Base-by-base conservation (phyloP, 495 filamentous ascomycete species). In the Aspergillus taichungensis region DNA sequence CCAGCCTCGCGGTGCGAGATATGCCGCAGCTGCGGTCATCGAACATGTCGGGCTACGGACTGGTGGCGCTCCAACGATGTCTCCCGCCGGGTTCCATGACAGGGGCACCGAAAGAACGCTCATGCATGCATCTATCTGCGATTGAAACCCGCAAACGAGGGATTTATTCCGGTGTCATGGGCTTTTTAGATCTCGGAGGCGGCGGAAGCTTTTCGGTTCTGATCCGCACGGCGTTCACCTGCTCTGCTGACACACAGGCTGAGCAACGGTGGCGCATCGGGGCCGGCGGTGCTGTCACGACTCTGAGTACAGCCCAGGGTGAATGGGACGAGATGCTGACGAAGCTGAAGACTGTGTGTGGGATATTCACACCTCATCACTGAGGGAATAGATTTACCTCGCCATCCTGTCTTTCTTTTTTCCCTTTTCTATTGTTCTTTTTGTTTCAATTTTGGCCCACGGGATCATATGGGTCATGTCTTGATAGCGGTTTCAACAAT, bases 41-140 rank as follows among this genome's bases (percentile, higher is more conserved):
- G 3, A 66, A 62, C 34, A 72, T 74, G 68, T 62, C 67, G 11
- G 58, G 55, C 6, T 59, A 74, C 18, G 88, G 86, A 8, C 68
- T 92, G 38, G 84, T 90, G 30, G 84, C 88, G 14, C 73, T 97
- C 0, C 81, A 87, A 7, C 72, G 76, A 2, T 83, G 77, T 32
- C 70, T 98, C 3, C 92, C 91, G 0, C 89, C 92, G 0, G 92
- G 92, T 0, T 86, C 80, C 37, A 97, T 97, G 91, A 97, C 91
- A 3, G 91, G 91, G 11, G 91, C 91, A 6, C 91, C 91, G 0
- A 97, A 97, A 69, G 85, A 85, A 55, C 77, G 91, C 13, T 86
- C 80, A 32, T 95, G 91, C 59, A 79, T 94, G 74, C 73, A 96
- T 36, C 70, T 97, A 34, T 62, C 71, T 41, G 57, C 60, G 0